Conservation (phyloP, 2,329 filamentous ascomycete genomes). For the Trichoderma endophyticum region DNA sequence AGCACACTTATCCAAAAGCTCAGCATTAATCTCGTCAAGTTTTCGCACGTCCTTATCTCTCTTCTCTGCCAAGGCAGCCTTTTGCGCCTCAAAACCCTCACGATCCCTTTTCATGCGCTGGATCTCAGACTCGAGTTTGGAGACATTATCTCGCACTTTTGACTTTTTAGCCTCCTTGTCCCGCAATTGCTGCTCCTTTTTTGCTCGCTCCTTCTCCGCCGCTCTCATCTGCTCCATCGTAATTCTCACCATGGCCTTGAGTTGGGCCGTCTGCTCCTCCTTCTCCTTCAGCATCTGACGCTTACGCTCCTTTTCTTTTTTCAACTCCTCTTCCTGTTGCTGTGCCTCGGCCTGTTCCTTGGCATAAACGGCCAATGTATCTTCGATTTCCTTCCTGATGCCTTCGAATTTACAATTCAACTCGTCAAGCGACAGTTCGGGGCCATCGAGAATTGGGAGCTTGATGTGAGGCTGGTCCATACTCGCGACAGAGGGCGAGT, state of each 20-base stretch:
- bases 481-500: constrained; percentile 67
- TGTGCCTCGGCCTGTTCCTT: constrained; percentile 71
- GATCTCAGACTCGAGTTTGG: constrained; percentile 64
- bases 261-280: constrained; percentile 81
- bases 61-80: constrained; percentile 47
- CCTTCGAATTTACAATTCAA: constrained; percentile 78
- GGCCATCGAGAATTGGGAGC: constrained; percentile 48
- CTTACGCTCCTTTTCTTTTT: constrained; percentile 76
- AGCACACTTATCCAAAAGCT: constrained; percentile 62
- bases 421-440: constrained; percentile 67
- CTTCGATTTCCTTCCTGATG: constrained; percentile 80
- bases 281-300: constrained; percentile 79
- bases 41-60: constrained; percentile 51
- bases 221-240: constrained; percentile 79
- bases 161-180: constrained; percentile 66
- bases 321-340: constrained; percentile 62
- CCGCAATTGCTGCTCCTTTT: constrained; percentile 69
- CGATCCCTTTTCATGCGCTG: constrained; percentile 57
- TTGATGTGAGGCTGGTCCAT: constrained; percentile 49
- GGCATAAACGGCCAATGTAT: constrained; percentile 65
- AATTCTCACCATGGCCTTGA: constrained; percentile 75
- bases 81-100: constrained; percentile 53
- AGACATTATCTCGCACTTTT: constrained; percentile 67
- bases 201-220: constrained; percentile 72
- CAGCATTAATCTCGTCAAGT: constrained; percentile 53